These are phyloP conservation scores for Boletus smithii DNA, from an alignment of 1,284 basidiomycete genomes.

Conservation along the genomic window DNA sequence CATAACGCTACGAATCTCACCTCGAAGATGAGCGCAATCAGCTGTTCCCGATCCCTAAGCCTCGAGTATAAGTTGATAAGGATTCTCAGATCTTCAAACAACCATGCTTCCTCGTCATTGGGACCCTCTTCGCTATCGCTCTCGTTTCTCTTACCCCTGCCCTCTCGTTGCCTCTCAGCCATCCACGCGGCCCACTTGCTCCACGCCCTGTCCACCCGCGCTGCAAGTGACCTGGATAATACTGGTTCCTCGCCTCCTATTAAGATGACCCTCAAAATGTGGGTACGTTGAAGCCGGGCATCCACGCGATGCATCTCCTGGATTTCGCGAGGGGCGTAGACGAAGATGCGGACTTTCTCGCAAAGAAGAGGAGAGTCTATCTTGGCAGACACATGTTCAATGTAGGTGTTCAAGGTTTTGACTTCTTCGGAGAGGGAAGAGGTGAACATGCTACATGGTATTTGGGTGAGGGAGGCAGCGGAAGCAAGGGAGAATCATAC, in stretches of 20 bases:
- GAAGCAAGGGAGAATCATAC: conserved; percentile 38
- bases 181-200: conserved; percentile 76
- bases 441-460: conserved; percentile 82
- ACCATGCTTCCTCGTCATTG: conserved; percentile 89
- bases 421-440: conserved; percentile 89
- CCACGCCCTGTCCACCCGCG: conserved; percentile 72
- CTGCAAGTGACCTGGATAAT: conserved; percentile 72
- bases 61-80: conserved; percentile 76
- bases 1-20: conserved; percentile 38
- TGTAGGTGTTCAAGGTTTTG: conserved; percentile 78
- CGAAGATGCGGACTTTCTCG: conserved; percentile 84
- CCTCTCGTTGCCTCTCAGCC: conserved; percentile 55
- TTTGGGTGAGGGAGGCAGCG: conserved; percentile 6
- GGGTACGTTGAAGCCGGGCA: conserved; percentile 58
- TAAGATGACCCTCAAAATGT: conserved; percentile 81
- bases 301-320: conserved; percentile 80
- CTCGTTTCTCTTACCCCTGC: conserved; percentile 49
- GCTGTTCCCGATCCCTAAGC: conserved; percentile 86
- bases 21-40: conserved; percentile 95
- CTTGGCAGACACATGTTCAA: conserved; percentile 82
- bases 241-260: conserved; percentile 77
- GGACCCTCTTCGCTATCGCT: conserved; percentile 92
- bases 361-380: conserved; percentile 86
- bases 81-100: conserved; percentile 86
- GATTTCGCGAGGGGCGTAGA: conserved; percentile 84